Evolutionary conservation across 768 basidiomycete genomes (phyloP).

Genomic region (Ramaria rubella): DNA sequence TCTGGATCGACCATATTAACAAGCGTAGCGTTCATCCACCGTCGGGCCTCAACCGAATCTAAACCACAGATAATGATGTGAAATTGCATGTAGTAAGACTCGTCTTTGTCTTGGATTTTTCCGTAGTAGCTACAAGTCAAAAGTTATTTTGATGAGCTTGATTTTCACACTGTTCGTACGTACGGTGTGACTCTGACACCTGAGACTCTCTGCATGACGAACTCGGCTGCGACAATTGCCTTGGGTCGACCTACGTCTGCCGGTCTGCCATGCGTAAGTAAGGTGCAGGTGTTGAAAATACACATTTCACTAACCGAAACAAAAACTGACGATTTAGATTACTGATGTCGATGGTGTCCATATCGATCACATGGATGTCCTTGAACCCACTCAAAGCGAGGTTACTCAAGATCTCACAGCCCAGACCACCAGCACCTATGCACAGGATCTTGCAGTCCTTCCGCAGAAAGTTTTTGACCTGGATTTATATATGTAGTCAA

Average conservation of each 20-base stretch:
- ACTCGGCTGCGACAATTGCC: slow-evolving; percentile 90
- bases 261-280: slow-evolving; percentile 41
- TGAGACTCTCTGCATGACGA: slow-evolving; percentile 93
- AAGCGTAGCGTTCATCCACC: slow-evolving; percentile 98
- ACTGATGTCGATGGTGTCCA: slow-evolving; percentile 99
- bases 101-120: slow-evolving; percentile 97
- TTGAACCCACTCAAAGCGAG: slow-evolving; percentile 94
- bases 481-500: slow-evolving; percentile 4
- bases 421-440: slow-evolving; percentile 95
- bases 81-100: slow-evolving; percentile 94
- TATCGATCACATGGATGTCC: slow-evolving; percentile 99
- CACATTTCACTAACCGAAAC: slow-evolving; percentile 60
- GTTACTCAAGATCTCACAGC: slow-evolving; percentile 96
- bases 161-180: slow-evolving; percentile 25
- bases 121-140: slow-evolving; percentile 67
- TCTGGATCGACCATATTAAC: slow-evolving; percentile 93
- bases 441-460: slow-evolving; percentile 87
- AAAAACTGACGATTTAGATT: slow-evolving; percentile 98
- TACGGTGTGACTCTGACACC: slow-evolving; percentile 97
- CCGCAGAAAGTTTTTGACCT: slow-evolving; percentile 87
- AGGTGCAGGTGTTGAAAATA: background rate
- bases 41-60: slow-evolving; percentile 92
- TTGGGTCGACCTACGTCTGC: slow-evolving; percentile 94
- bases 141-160: background rate
- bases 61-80: slow-evolving; percentile 95